Evolutionary conservation across 306 rosid species (phyloP), one percentile per base, ranked within the genome.

Genomic region (Fagus crenata): DNA sequence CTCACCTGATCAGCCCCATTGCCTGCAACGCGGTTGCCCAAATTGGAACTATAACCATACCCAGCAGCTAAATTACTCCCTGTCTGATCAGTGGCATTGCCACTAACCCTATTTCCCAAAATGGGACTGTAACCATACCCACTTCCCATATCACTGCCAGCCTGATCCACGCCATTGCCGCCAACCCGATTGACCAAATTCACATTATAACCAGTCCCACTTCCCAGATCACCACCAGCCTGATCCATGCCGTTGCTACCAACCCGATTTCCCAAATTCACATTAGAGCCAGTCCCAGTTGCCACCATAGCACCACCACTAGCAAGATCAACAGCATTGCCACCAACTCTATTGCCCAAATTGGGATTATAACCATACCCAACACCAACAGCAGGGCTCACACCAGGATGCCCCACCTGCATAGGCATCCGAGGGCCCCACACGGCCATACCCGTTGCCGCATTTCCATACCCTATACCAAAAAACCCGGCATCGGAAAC

Each of bases 381-480:
- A 75, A 80, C 53, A 11, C 77, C 90, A 39, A 75, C 68, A 11
- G 85, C 70, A 56, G 97, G 90, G 80, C 22, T 80, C 75, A 86
- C 28, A 76, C 88, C 80, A 2, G 84, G 82, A 71, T 80, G 86
- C 40, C 76, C 87, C 77, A 81, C 59, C 0, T 85, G 74, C 51
- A 83, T 53, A 5, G 87, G 79, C 72, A 89, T 78, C 37, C 87
- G 85, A 42, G 90, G 81, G 68, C 84, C 75, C 98, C 97, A 90
- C 4, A 88, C 59, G 84, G 76, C 75, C 43, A 36, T 83, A 76
- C 98, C 97, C 73, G 85, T 70, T 68, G 78, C 72, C 49, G 83
- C 85, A 87, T 89, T 94, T 40, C 89, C 92, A 84, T 89, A 92
- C 6, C 89, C 93, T 3, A 82, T 12, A 9, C 90, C 90, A 40